Evolutionary conservation across 192 early-diverging fungal species (phyloP), one percentile per base, ranked within the genome.

Genomic region (Linnemannia elongata): DNA sequence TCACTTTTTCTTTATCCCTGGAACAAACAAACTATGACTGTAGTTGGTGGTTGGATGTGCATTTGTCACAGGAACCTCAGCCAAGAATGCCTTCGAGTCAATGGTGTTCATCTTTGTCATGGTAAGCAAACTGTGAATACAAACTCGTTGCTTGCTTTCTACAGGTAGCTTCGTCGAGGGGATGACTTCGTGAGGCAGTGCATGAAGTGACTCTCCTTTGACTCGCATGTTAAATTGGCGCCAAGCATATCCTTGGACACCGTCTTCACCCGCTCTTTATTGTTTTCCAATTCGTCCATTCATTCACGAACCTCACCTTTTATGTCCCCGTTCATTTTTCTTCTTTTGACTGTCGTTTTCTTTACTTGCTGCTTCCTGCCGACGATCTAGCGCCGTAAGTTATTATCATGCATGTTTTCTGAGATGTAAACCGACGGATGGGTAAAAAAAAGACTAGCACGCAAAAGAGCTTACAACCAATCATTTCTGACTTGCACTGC

Each of bases 61-160:
- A 1, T 85, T 85, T 70, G 78, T 85, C 5, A 85, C 83, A 66
- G 83, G 83, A 72, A 73, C 83, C 33, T 85, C 83, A 18, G 83
- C 83, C 52, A 85, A 80, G 57, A 85, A 85, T 57, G 83, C 83
- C 0, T 85, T 85, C 45, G 83, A 85, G 54, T 85, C 83, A 17
- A 85, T 85, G 83, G 69, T 85, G 15, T 85, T 85, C 44, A 80
- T 85, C 52, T 85, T 85, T 63, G 83, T 85, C 1, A 80, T 85
- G 63, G 83, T 85, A 72, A 80, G 74, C 6, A 52, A 52, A 52
- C 5, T 6, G 36, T 22, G 20, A 52, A 0, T 12, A 49, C 47
- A 63, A 27, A 30, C 57, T n/a, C 27, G 24, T 4, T 30, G 22
- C 8, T 63, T 63, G 24, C 27, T 63, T 63, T n/a, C 57, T 27